A percentile compares a stretch with the other conserved stretches of the same genome.
phyloP scores from a whole-genome alignment of 2,329 filamentous ascomycete genomes.

The Byssochlamys sp. region DNA sequence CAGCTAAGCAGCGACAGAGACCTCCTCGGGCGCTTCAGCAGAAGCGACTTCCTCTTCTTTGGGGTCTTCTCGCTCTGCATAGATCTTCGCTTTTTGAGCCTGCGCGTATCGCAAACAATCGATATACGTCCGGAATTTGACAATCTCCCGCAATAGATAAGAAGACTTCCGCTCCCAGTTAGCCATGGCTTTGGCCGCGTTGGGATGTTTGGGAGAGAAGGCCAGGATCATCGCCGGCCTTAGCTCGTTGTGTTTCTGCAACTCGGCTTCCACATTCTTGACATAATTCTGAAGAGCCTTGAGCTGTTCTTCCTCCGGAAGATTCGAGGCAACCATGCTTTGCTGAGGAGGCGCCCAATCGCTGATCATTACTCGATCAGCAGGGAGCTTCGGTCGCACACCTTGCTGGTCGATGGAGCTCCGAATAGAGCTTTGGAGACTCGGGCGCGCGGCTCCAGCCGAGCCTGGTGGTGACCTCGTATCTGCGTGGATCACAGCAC shows the following conservation, averaged over 20 bases:
- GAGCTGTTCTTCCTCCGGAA: constrained; percentile 73
- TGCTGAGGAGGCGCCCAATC: constrained; percentile 86
- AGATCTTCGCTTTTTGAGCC: constrained; percentile 60
- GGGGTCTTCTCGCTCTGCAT: constrained; percentile 28
- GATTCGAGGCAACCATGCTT: constrained; percentile 73
- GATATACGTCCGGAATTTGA: constrained; percentile 93
- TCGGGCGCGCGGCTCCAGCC: constrained; percentile 37
- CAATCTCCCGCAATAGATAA: constrained; percentile 83
- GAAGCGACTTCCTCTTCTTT: constrained; percentile 3
- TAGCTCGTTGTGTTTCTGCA: constrained; percentile 78
- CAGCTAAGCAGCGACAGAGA: background rate
- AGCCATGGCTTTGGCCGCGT: constrained; percentile 72
- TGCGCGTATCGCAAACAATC: constrained; percentile 69
- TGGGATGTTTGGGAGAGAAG: constrained; percentile 74
- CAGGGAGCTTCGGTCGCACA: constrained; percentile 61
- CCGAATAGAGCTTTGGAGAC: constrained; percentile 53
- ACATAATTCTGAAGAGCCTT: constrained; percentile 68
- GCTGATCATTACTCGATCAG: constrained; percentile 71
- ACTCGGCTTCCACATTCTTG: constrained; percentile 71
- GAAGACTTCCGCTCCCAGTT: constrained; percentile 97
- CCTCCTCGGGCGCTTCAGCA: background rate
- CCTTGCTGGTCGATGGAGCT: constrained; percentile 58
- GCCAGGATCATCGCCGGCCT: constrained; percentile 79
- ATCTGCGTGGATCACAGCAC: constrained; percentile 57
- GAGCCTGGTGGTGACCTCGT: constrained; percentile 22